A percentile compares a stretch with the other conserved stretches of the same genome.
Evolutionary conservation across 176 grass and related monocot species (phyloP).

Genomic region (Pontederia crassipes): DNA sequence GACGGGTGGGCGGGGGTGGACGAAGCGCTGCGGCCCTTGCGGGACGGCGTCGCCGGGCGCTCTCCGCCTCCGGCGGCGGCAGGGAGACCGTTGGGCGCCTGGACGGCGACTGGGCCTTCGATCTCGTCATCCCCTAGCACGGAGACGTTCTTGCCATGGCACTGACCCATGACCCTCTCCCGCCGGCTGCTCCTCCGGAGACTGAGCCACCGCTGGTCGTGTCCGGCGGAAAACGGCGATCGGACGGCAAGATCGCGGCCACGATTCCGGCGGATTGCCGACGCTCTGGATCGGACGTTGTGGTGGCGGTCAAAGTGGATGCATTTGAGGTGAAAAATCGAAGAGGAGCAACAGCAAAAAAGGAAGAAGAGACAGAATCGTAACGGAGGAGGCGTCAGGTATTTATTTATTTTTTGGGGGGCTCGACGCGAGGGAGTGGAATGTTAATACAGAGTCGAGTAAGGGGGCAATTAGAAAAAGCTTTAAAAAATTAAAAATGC

Average conservation of each 20-base stretch:
- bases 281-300: no score
- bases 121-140: slow-evolving; percentile 18
- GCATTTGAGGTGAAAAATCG: no score
- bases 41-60: slow-evolving; percentile 16
- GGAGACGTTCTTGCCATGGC: slow-evolving; percentile 69
- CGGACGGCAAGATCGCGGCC: background rate
- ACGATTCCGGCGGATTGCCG: background rate
- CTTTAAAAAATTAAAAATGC: no score
- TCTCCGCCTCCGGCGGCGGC: background rate
- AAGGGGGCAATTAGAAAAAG: no score
- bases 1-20: slow-evolving; percentile 50
- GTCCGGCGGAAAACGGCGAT: background rate
- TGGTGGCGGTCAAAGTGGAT: no score
- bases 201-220: background rate
- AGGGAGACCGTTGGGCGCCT: background rate
- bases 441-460: no score
- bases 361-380: no score
- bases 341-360: no score
- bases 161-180: slow-evolving; percentile 70
- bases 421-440: no score
- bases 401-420: no score
- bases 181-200: background rate
- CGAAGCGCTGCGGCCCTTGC: slow-evolving; percentile 1
- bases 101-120: slow-evolving; percentile 32
- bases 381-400: no score